Evolutionary conservation across 202 grass and related monocot species (phyloP), one percentile per base, ranked within the genome.

Genomic region (Carex arenaria): DNA sequence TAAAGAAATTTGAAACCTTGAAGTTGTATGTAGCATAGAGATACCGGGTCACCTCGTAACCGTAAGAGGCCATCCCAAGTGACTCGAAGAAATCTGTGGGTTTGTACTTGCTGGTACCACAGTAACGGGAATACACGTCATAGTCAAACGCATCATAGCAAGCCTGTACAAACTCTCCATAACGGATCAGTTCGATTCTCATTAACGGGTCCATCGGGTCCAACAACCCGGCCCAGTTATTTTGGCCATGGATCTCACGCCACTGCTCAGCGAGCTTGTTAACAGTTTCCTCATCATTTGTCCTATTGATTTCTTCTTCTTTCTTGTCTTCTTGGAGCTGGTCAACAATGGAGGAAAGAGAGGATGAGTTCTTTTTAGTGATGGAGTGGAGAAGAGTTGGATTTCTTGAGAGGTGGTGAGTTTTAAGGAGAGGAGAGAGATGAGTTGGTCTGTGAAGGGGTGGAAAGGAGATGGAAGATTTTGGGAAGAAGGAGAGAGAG

Each of bases 11-110:
- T 7, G 88, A 84, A 34, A 90, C 26, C 60, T 84, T 74, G 18
- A 75, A 19, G 56, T 86, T 77, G 20, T 86, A 84, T 1, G 84
- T 89, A 60, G 91, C 91, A 32, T 94, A 94, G 40, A 94, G 14
- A 84, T 77, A 94, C 65, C 59, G 67, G 18, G 91, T 94, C 43
- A 94, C 91, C 0, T 73, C 70, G 43, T 94, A 94, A 42, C 81
- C 84, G 63, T 42, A 3, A n/a, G 6, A 80, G 0, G 71, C 57
- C 88, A 97, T 92, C 66, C 92, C 92, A 2, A 97, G 90, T 0
- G 59, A 36, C 4, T 36, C 42, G 65, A 97, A 97, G 68, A 97
- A 85, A 42, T 79, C 75, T 4, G 79, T 67, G 0, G 82, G 90
- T 61, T 34, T 73, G 66, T 80, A 81, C 53, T 81, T 57, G 6